Evolutionary conservation across 768 basidiomycete species (phyloP).

Genomic region (Hebeloma cylindrosporum): DNA sequence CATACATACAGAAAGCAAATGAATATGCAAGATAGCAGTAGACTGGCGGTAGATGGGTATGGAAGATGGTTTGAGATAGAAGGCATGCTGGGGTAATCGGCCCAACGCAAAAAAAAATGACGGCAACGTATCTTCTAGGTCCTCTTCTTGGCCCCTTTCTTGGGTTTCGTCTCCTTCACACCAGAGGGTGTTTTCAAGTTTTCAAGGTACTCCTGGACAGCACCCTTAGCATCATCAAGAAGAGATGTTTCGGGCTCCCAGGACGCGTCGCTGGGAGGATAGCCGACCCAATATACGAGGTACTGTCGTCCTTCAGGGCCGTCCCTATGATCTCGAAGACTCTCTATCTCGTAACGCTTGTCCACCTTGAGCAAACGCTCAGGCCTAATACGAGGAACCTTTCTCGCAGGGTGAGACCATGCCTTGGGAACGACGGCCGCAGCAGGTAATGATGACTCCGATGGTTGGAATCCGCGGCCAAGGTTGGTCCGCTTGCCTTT

Average conservation of each 20-base stretch:
- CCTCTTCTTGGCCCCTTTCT: too few relatives aligned
- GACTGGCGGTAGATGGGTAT: too few relatives aligned
- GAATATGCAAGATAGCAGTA: too few relatives aligned
- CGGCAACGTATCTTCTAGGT: too few relatives aligned
- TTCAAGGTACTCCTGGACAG: slow-evolving; percentile 44
- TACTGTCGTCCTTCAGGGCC: slow-evolving; percentile 39
- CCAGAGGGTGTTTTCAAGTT: too few relatives aligned
- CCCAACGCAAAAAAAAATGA: too few relatives aligned
- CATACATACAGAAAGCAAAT: too few relatives aligned
- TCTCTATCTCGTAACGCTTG: slow-evolving; percentile 43
- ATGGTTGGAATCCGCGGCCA: slow-evolving; percentile 35
- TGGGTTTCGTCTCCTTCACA: too few relatives aligned
- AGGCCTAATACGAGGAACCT: slow-evolving; percentile 41
- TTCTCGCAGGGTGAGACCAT: slow-evolving; percentile 52
- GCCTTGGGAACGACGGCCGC: slow-evolving; percentile 39
- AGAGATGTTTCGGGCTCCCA: slow-evolving; percentile 57
- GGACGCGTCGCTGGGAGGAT: slow-evolving; percentile 47
- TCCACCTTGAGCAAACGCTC: slow-evolving; percentile 36
- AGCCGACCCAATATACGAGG: slow-evolving; percentile 57
- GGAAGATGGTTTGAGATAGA: too few relatives aligned
- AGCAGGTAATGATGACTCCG: slow-evolving; percentile 1
- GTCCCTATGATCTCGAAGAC: slow-evolving; percentile 38
- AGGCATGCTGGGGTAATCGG: too few relatives aligned
- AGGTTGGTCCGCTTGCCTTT: slow-evolving; percentile 42
- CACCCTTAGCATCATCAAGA: slow-evolving; percentile 46